phyloP scores from a whole-genome alignment of 768 basidiomycete genomes.

The Brasilioporus rufonigricans region DNA sequence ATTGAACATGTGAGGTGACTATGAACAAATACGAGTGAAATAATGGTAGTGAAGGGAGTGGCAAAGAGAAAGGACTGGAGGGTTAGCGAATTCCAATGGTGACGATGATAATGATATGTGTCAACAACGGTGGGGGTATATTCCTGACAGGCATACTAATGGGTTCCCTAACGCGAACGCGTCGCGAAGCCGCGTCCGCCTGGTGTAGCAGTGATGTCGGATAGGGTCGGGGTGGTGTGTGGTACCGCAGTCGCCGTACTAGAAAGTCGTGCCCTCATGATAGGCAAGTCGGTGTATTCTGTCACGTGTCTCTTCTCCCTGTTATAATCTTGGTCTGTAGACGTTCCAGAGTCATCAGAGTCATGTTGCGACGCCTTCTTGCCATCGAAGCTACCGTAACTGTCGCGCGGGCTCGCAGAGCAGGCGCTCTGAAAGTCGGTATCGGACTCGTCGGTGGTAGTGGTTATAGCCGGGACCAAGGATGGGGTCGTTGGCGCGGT shows the following conservation, averaged over 20 bases:
- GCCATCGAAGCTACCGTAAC: conserved; percentile 49
- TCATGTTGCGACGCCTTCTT: conserved; percentile 22
- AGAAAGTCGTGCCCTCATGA: conserved; percentile 55
- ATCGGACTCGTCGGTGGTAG: conserved; percentile 70
- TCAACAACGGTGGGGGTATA: conserved; percentile 29
- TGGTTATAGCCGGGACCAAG: conserved; percentile 32
- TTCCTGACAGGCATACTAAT: conserved; percentile 19
- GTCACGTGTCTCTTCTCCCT: conserved; percentile 30
- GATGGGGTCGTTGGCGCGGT: conserved; percentile 37
- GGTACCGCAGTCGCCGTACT: conserved; percentile 53
- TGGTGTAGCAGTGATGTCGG: conserved; percentile 37
- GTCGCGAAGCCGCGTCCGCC: conserved; percentile 23
- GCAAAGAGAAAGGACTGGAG: conserved; percentile 14
- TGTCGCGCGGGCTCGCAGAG: conserved; percentile 69
- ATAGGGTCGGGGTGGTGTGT: conserved; percentile 38
- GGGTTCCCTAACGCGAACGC: conserved; percentile 18
- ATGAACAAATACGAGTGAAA: conserved; percentile 27
- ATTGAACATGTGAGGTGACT: conserved; percentile 17
- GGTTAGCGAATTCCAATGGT: conserved; percentile 15
- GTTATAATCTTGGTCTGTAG: conserved; percentile 31
- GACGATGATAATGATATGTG: conserved; percentile 20
- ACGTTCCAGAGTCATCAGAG: conserved; percentile 32
- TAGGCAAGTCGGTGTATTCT: conserved; percentile 35
- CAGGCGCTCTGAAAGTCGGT: conserved; percentile 88
- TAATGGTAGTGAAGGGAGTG: conserved; percentile 19